Percentiles rank a stretch among this genome's conserved stretches.
phyloP scores from a whole-genome alignment of 164 flowering plant genomes.

The Sedum album region DNA sequence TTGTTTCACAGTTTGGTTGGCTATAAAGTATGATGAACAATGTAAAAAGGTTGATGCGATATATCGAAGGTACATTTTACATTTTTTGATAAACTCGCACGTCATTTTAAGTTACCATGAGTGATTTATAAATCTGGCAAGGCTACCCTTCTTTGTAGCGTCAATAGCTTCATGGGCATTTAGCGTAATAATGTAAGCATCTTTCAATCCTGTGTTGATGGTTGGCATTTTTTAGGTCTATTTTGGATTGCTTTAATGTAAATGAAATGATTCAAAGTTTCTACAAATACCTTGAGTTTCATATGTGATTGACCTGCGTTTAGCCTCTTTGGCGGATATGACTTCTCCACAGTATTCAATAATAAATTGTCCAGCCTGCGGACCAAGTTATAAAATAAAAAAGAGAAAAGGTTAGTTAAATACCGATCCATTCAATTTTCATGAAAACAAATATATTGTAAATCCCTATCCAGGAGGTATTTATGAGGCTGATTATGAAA shows the following conservation, averaged over 20 bases:
- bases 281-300: slow-evolving; percentile 58
- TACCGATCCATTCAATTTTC: background rate
- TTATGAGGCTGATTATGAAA: background rate
- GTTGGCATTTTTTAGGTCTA: slow-evolving; percentile 11
- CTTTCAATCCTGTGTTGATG: slow-evolving; percentile 61
- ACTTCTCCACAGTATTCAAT: slow-evolving; percentile 98
- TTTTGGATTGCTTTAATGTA: background rate
- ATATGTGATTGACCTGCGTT: slow-evolving; percentile 64
- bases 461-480: background rate
- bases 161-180: slow-evolving; percentile 70
- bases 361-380: slow-evolving; percentile 74
- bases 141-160: slow-evolving; percentile 93
- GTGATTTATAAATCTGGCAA: slow-evolving; percentile 91
- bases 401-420: background rate
- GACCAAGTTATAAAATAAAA: background rate
- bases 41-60: background rate
- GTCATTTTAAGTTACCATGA: slow-evolving; percentile 35
- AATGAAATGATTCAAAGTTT: slow-evolving; percentile 3
- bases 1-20: slow-evolving; percentile 91
- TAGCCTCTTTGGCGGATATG: slow-evolving; percentile 82
- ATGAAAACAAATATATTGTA: background rate
- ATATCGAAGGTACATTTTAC: background rate
- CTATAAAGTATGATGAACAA: slow-evolving; percentile 21
- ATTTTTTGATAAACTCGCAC: background rate
- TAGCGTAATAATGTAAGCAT: slow-evolving; percentile 85